These are phyloP conservation scores for Chalciporus sp. DNA, from an alignment of 1,284 basidiomycete genomes.

Conservation along the genomic window DNA sequence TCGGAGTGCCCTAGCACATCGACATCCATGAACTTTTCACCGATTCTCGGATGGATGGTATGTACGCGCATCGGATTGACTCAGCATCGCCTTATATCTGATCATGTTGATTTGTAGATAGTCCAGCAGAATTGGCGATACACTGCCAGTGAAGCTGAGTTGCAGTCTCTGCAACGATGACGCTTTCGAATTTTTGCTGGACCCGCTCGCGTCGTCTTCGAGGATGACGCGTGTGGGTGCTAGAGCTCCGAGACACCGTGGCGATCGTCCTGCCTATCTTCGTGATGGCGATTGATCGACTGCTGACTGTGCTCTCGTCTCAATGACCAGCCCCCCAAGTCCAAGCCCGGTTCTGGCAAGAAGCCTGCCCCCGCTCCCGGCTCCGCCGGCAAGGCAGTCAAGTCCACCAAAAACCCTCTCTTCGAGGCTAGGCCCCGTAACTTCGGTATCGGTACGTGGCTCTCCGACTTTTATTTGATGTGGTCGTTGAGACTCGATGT, in stretches of 20 bases:
- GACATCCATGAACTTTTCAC: conserved; percentile 15
- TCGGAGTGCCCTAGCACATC: conserved; percentile 24
- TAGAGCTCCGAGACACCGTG: conserved; percentile 76
- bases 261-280: conserved; percentile 36
- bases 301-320: conserved; percentile 70
- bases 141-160: conserved; percentile 25
- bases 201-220: conserved; percentile 20
- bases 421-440: conserved; percentile 91
- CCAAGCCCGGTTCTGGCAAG: conserved; percentile 70
- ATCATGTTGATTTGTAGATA: conserved; percentile 15
- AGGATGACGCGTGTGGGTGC: conserved; percentile 27
- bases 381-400: conserved; percentile 72
- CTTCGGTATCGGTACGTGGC: conserved; percentile 88
- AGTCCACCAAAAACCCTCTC: conserved; percentile 92
- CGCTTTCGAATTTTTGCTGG: conserved; percentile 32
- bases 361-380: conserved; percentile 80
- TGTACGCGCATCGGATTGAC: conserved; percentile 23
- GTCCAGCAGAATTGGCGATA: conserved; percentile 26
- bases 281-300: conserved; percentile 28
- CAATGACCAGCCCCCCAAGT: conserved; percentile 86
- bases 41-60: conserved; percentile 27
- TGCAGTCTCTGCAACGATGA: conserved; percentile 20
- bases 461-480: not conserved
- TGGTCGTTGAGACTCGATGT: not conserved
- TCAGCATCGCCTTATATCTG: not conserved